Base-by-base conservation (phyloP, 179 eudicot species). In the Heliamphora pulchella region DNA sequence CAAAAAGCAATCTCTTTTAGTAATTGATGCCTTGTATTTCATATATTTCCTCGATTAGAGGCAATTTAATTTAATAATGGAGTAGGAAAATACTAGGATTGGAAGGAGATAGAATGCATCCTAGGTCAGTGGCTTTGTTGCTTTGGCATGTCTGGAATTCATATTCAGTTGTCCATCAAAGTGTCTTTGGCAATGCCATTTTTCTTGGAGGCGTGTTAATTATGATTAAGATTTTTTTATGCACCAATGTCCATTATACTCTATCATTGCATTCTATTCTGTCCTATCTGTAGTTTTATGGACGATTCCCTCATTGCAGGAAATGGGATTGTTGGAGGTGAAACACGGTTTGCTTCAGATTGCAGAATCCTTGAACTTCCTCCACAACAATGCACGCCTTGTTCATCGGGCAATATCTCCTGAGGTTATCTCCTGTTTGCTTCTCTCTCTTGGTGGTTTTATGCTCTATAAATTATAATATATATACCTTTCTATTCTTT, bases 291-390 rank as follows among this genome's bases (percentile, higher is more conserved):
- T 63, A 58, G 20, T 63, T 47, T 74, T 61, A 58, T 74, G 58
- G 75, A 76, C n/a, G 39, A 43, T 82, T 80, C 57, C 59, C 78
- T 55, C 5, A 51, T 72, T 85, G 83, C 88, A 94, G 98, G 97
- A 91, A 83, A 94, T 96, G 97, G 96, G 99, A 59, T 85, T 96
- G 86, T 82, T 96, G 91, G 99, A 96, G 85, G 92, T 94, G 79
- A 96, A 96, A 86, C 99, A 96, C 85, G 99, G 99, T 22, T 85
- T 96, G 86, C 94, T 96, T 75, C 99, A 94, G 85, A 81, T 96
- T 86, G 92, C 97, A 0, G 99, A 96, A 83, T 86, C 99, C 8
- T 85, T 96, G 88, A 94, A 94, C 68, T 96, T 96, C 81, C 94
- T 96, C 82, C 99, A 96, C 77, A 88, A 90, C 69, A 96, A 96